These are phyloP conservation scores for Eudorina sp. DNA, from an alignment of 139 green algal species.

Conservation along the genomic window DNA sequence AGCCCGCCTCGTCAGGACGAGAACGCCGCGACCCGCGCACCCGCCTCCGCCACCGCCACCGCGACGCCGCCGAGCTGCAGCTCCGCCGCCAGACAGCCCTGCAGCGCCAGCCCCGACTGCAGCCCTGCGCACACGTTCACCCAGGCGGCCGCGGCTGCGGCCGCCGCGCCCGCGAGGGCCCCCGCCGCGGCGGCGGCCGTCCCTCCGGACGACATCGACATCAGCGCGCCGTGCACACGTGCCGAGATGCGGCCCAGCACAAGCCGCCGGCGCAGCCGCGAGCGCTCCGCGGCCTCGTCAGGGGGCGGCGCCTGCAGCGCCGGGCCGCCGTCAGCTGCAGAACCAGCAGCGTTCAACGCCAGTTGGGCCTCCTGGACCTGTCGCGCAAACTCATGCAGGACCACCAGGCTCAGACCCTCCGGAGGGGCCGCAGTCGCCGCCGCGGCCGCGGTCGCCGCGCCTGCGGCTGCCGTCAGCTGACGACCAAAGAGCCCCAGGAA, in stretches of 20 bases:
- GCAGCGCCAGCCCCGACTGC: conserved; percentile 1
- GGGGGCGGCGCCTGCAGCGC: too few relatives aligned
- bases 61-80: conserved; percentile 34
- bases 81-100: conserved; percentile 20
- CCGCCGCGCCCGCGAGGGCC: background rate
- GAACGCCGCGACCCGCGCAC: conserved; percentile 21
- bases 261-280: conserved; percentile 54
- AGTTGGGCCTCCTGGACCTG: conserved; percentile 30
- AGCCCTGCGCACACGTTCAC: background rate
- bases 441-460: background rate
- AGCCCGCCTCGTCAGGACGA: too few relatives aligned
- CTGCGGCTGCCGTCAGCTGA: conserved; percentile 23
- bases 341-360: background rate
- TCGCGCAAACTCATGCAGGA: background rate
- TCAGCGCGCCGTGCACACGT: conserved; percentile 32
- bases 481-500: conserved; percentile 38
- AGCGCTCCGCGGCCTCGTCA: conserved; percentile 55
- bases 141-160: background rate
- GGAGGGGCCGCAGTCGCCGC: background rate
- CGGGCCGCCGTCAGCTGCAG: background rate
- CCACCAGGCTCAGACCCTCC: background rate
- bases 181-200: background rate
- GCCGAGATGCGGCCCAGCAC: conserved; percentile 44
- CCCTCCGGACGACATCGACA: background rate
- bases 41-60: conserved; percentile 43